Evolutionary conservation across 2,329 filamentous ascomycete species (phyloP).

Genomic region (Colletotrichum sp.): DNA sequence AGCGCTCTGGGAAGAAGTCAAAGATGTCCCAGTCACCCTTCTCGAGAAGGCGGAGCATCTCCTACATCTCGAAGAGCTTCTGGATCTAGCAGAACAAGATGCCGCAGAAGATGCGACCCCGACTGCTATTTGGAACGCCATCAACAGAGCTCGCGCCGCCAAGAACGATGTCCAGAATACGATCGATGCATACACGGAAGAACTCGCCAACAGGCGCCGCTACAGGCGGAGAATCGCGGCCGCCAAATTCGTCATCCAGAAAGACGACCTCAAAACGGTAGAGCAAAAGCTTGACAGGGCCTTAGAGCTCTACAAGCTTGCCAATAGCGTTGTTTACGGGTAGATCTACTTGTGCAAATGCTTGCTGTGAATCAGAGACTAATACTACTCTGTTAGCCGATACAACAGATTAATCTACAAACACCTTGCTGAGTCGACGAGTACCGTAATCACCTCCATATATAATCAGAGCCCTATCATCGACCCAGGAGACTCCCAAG

Average conservation of each 20-base stretch:
- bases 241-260: neutral
- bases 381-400: accelerated
- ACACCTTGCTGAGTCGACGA: accelerated
- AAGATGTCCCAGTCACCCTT: accelerated
- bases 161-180: neutral
- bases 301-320: neutral
- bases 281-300: neutral
- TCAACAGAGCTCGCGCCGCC: neutral
- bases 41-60: accelerated
- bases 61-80: neutral
- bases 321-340: neutral
- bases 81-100: neutral
- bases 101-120: neutral
- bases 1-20: accelerated
- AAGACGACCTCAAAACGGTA: neutral
- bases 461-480: accelerated
- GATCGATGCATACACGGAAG: neutral
- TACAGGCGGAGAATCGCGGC: neutral
- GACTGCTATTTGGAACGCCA: accelerated
- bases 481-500: accelerated
- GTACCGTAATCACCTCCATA: accelerated
- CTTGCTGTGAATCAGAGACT: neutral
- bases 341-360: accelerated
- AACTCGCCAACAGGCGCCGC: neutral
- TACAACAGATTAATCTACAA: neutral